These are phyloP conservation scores for Termitomyces sp. DNA, from an alignment of 768 basidiomycete species.

Conservation along the genomic window DNA sequence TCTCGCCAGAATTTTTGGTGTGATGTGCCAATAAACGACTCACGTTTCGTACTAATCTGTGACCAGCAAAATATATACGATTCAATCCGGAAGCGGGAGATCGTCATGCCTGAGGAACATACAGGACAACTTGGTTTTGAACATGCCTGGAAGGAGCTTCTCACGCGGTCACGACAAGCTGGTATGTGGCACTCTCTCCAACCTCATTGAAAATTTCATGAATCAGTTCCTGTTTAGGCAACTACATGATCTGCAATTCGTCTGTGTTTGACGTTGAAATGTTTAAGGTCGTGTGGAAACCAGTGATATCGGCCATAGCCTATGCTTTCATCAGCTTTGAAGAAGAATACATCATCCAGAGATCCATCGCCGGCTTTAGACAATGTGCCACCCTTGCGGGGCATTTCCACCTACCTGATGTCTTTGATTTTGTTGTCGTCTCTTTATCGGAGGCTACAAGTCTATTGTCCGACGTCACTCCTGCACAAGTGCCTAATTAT, in stretches of 20 bases:
- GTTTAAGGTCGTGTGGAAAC: slow-evolving; percentile 92
- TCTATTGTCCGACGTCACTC: slow-evolving; percentile 69
- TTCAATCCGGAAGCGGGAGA: slow-evolving; percentile 90
- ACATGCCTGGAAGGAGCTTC: slow-evolving; percentile 96
- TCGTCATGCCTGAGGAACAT: slow-evolving; percentile 97
- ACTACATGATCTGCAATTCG: slow-evolving; percentile 75
- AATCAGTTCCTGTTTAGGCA: slow-evolving; percentile 34
- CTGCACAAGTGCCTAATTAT: slow-evolving; percentile 72
- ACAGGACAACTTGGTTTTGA: slow-evolving; percentile 96
- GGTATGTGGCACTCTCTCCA: slow-evolving; percentile 38
- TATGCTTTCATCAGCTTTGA: slow-evolving; percentile 95
- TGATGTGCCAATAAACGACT: slow-evolving; percentile 13
- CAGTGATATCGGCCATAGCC: slow-evolving; percentile 89
- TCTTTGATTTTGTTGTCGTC: slow-evolving; percentile 94
- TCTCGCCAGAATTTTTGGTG: slow-evolving; percentile 83
- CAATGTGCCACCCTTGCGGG: slow-evolving; percentile 94
- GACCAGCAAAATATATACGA: slow-evolving; percentile 84
- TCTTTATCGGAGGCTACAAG: slow-evolving; percentile 91
- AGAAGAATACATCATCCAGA: slow-evolving; percentile 95
- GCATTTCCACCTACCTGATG: slow-evolving; percentile 85
- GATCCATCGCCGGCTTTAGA: slow-evolving; percentile 92
- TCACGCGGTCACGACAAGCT: slow-evolving; percentile 74
- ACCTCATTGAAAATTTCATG: background rate
- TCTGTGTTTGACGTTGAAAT: slow-evolving; percentile 83
- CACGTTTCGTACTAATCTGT: background rate